These are phyloP conservation scores for Boletus sp. DNA, from an alignment of 768 basidiomycete species.

Conservation along the genomic window DNA sequence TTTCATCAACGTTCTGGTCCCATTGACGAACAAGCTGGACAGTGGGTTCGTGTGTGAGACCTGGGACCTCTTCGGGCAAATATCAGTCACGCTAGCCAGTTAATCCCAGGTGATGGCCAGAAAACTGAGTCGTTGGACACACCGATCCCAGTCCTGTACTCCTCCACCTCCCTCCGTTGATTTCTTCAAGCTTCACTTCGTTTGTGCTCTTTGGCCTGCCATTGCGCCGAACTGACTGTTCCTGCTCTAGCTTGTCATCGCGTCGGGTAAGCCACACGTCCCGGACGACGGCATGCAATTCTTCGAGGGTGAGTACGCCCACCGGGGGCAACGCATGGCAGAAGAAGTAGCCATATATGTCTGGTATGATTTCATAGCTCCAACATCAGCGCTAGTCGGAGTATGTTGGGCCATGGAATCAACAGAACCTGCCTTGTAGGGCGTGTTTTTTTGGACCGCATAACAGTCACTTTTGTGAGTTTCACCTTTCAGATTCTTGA, in stretches of 20 bases:
- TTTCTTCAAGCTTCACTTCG: slow-evolving; percentile 67
- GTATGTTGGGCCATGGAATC: no score
- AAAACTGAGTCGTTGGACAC: slow-evolving; percentile 23
- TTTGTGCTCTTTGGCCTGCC: slow-evolving; percentile 73
- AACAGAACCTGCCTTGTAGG: slow-evolving; percentile 42
- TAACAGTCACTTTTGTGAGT: slow-evolving; percentile 53
- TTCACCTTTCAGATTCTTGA: slow-evolving; percentile 74
- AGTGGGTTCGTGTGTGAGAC: slow-evolving; percentile 70
- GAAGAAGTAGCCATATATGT: slow-evolving; percentile 76
- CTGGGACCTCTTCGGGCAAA: slow-evolving; percentile 62
- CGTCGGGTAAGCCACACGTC: slow-evolving; percentile 75
- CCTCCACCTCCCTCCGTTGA: slow-evolving; percentile 67
- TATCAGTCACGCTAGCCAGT: neutral
- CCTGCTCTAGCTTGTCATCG: slow-evolving; percentile 61
- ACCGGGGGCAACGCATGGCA: slow-evolving; percentile 66
- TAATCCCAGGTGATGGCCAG: neutral
- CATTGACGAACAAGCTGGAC: slow-evolving; percentile 72
- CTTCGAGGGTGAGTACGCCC: slow-evolving; percentile 54
- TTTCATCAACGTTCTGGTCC: slow-evolving; percentile 57
- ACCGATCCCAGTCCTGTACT: slow-evolving; percentile 83
- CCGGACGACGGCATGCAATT: slow-evolving; percentile 61
- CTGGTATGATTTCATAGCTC: slow-evolving; percentile 40
- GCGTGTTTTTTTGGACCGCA: slow-evolving; percentile 58
- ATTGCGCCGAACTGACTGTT: slow-evolving; percentile 60
- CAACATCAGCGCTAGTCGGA: neutral